Evolutionary conservation across 2,329 filamentous ascomycete genomes (phyloP), one percentile per base, ranked within the genome.

Genomic region (Lecanicillium sp.): DNA sequence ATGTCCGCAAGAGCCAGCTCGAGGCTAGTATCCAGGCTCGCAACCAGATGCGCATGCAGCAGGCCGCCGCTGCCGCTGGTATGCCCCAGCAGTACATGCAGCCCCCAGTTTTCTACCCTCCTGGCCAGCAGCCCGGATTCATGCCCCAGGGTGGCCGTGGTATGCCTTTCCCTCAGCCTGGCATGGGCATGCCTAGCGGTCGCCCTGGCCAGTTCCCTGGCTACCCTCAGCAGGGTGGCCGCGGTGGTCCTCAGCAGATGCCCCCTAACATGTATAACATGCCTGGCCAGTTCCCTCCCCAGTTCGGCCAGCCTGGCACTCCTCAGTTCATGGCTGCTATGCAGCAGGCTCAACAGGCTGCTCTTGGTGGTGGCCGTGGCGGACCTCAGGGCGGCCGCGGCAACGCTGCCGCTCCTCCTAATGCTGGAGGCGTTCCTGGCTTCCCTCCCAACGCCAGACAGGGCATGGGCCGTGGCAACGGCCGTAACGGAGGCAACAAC

Each of bases 1-100:
- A 98, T 68, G 90, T 98, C 56, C 89, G 92, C 68, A 95, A 95
- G 80, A 95, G 81, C 72, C 92, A 96, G 75, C 86, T 98, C 53
- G 92, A 98, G 75, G 90, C 90, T 56, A 95, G 87, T 68, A 98
- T 98, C 65, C 92, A 96, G 72, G 90, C 92, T 64, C 88, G 92
- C 66, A 96, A 96, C 75, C 90, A 95, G 66, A 81, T 95, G 60
- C 85, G 92, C 58, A 92, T 96, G 81, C 92, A 96, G 73, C 92
- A 98, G 68, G 87, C 88, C 51, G 88, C 89, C 50, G 87, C 89
- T 49, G 85, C 84, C 49, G 87, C 85, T 38, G 88, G 86, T 55
- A 87, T 95, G 76, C 83, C 85, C 51, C 84, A 83, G 67, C 83
- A 84, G 60, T 87, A 75, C 74, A 90, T 94, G 75, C 85, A 86